Evolutionary conservation across 1,284 basidiomycete species (phyloP).

Genomic region (Trichosporon asahii): DNA sequence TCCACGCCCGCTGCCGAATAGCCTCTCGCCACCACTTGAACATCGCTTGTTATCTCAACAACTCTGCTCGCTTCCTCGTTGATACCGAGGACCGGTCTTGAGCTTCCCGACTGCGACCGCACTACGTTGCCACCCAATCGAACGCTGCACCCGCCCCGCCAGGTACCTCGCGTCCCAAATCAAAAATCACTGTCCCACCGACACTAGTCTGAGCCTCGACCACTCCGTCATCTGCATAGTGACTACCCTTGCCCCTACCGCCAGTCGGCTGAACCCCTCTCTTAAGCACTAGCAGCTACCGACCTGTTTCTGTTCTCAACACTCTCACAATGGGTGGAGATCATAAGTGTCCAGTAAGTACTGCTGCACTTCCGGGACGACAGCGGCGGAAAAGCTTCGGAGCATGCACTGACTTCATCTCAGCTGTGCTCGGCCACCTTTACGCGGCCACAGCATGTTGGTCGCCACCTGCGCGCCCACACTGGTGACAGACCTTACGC

Average conservation of each 20-base stretch:
- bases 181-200: background rate
- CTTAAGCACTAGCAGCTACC: background rate
- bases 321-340: constrained; percentile 25
- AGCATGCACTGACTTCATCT: constrained; percentile 1
- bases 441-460: constrained; percentile 83
- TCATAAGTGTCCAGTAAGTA: constrained; percentile 28
- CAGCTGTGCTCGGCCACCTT: constrained; percentile 76
- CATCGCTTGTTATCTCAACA: background rate
- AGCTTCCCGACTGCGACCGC: background rate
- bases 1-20: background rate
- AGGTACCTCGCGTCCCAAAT: constrained; percentile 7
- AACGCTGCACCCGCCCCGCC: background rate
- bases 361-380: background rate
- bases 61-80: background rate
- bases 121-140: background rate
- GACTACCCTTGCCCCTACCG: background rate
- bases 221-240: background rate
- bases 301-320: background rate
- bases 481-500: constrained; percentile 90
- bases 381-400: background rate
- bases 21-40: background rate
- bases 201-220: background rate
- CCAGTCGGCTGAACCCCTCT: too few relatives aligned
- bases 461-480: constrained; percentile 82
- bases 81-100: background rate